Evolutionary conservation across 2,329 filamentous ascomycete genomes (phyloP).

Genomic region (Alternaria longipes): DNA sequence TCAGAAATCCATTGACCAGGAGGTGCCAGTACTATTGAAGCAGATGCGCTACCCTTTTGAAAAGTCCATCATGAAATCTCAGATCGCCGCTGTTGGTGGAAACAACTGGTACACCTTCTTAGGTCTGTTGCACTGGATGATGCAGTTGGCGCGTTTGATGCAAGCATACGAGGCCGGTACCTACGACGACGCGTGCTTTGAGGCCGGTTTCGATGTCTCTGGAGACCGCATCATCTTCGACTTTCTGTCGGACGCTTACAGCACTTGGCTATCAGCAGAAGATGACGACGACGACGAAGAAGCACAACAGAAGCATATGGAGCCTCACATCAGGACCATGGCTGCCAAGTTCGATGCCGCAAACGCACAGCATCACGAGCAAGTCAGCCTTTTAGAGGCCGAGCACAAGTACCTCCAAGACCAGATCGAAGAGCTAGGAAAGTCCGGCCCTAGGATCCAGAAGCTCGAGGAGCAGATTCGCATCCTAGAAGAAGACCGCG

Average conservation of each 20-base stretch:
- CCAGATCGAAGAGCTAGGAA: constrained; percentile 89
- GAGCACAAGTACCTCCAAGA: constrained; percentile 82
- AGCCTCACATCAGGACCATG: constrained; percentile 88
- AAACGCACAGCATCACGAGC: constrained; percentile 84
- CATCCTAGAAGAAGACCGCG: constrained; percentile 91
- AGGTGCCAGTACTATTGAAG: constrained; percentile 91
- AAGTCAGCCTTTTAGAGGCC: constrained; percentile 84
- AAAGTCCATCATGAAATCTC: constrained; percentile 94
- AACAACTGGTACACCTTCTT: constrained; percentile 98
- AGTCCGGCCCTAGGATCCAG: constrained; percentile 82
- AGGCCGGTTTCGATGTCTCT: constrained; percentile 85
- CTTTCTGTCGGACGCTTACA: constrained; percentile 88
- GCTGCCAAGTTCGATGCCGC: constrained; percentile 83
- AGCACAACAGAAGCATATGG: constrained; percentile 71
- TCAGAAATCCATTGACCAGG: constrained; percentile 92
- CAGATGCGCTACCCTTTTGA: constrained; percentile 95
- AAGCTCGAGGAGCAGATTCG: constrained; percentile 89
- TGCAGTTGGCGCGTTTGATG: constrained; percentile 95
- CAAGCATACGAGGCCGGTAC: constrained; percentile 79
- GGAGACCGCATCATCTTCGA: constrained; percentile 94
- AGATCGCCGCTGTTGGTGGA: constrained; percentile 91
- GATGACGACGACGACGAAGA: constrained; percentile 80
- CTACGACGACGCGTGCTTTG: constrained; percentile 90
- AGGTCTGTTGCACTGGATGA: constrained; percentile 97
- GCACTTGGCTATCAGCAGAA: constrained; percentile 89